Percentiles rank a stretch among this genome's conserved stretches.
Conservation (phyloP, 441 rosid species). For the Macaranga tanarius region DNA sequence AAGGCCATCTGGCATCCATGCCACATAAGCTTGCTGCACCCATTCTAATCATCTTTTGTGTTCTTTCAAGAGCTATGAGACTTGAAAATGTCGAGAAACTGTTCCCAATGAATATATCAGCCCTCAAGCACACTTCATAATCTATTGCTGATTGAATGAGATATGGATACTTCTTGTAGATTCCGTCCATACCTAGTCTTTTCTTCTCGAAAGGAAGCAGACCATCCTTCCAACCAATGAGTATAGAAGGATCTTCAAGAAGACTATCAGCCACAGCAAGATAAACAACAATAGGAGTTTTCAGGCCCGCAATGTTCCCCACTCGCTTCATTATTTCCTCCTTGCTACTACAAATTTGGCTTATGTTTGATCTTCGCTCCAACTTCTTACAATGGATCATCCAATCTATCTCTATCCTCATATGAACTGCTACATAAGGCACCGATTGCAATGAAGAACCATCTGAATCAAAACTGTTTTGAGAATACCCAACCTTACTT, state of each 20-base stretch:
- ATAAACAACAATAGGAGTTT: slow-evolving; percentile 58
- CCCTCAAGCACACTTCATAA: slow-evolving; percentile 84
- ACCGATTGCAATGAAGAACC: slow-evolving; percentile 15
- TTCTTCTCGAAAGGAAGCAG: slow-evolving; percentile 77
- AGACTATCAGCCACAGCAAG: slow-evolving; percentile 89
- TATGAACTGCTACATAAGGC: slow-evolving; percentile 82
- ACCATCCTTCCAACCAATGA: slow-evolving; percentile 75
- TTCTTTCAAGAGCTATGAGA: slow-evolving; percentile 81
- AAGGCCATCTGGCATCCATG: slow-evolving; percentile 61
- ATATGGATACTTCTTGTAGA: slow-evolving; percentile 73
- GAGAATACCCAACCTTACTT: slow-evolving; percentile 17
- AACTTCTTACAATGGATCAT: slow-evolving; percentile 96
- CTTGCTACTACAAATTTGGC: slow-evolving; percentile 87
- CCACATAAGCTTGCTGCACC: slow-evolving; percentile 58
- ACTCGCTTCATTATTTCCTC: slow-evolving; percentile 73
- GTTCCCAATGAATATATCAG: slow-evolving; percentile 85
- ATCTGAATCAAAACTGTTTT: slow-evolving; percentile 2
- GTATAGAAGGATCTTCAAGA: slow-evolving; percentile 65
- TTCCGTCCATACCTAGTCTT: slow-evolving; percentile 61
- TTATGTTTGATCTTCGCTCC: slow-evolving; percentile 59
- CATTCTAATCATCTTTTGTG: slow-evolving; percentile 66
- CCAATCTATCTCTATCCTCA: slow-evolving; percentile 99
- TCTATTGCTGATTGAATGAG: slow-evolving; percentile 90
- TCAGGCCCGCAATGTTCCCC: slow-evolving; percentile 52
- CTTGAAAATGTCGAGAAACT: slow-evolving; percentile 96